Percentiles rank a stretch among this genome's conserved stretches.
phyloP scores from a whole-genome alignment of 306 rosid species.

The Corylus avellana region DNA sequence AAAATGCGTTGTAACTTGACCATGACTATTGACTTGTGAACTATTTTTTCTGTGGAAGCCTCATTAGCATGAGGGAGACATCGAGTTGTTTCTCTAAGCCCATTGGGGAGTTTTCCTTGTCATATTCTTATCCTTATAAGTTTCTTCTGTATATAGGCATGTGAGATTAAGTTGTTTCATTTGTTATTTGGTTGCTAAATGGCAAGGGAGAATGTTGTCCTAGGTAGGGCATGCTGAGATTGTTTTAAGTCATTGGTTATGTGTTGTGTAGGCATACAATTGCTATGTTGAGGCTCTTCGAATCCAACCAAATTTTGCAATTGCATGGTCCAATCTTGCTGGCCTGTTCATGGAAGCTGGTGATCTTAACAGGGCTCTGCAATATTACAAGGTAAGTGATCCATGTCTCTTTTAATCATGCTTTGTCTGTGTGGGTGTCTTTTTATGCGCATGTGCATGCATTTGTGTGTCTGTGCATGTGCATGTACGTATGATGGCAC shows the following conservation, averaged over 20 bases:
- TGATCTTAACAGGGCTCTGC: conserved; percentile 92
- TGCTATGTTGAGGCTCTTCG: conserved; percentile 98
- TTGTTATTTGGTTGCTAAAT: not conserved
- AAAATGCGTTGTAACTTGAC: not conserved
- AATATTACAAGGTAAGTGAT: conserved; percentile 77
- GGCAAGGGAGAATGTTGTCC: not conserved
- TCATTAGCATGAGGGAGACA: not conserved
- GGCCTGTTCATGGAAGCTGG: conserved; percentile 99
- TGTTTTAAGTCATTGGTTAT: not conserved
- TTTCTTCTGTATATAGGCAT: not conserved
- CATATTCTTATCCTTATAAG: not conserved
- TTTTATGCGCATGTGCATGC: not conserved
- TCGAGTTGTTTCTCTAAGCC: not conserved
- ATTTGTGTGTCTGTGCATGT: not conserved
- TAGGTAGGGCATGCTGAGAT: not conserved
- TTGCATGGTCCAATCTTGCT: conserved; percentile 99
- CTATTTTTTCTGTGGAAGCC: not conserved
- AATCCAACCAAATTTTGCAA: conserved; percentile 93
- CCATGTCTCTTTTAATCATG: conserved; percentile 12
- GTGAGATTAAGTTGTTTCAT: conserved; percentile 5
- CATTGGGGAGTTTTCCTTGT: not conserved
- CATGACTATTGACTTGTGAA: not conserved
- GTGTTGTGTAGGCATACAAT: conserved; percentile 95
- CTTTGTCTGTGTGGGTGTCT: not conserved
- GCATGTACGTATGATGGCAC: not conserved